These are phyloP conservation scores for Tremella mesenterica DNA, from an alignment of 768 basidiomycete species.

Conservation along the genomic window DNA sequence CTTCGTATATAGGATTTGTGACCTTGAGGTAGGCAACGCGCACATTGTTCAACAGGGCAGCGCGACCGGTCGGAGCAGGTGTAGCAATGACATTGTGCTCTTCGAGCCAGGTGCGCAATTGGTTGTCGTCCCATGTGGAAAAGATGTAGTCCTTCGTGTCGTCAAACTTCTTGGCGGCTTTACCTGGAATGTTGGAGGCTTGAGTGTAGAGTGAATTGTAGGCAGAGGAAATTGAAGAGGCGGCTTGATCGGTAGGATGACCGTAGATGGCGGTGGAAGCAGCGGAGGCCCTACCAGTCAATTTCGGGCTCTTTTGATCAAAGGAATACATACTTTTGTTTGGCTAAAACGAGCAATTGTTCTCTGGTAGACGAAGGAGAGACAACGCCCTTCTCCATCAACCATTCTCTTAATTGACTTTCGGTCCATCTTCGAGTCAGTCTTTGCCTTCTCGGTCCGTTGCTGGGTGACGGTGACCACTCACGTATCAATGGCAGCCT, in stretches of 20 bases:
- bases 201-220: conserved; percentile 24
- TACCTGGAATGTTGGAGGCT: conserved; percentile 40
- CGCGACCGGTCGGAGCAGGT: conserved; percentile 54
- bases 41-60: conserved; percentile 64
- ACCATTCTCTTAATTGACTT: conserved; percentile 65
- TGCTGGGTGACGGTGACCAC: conserved; percentile 6
- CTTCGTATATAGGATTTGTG: conserved; percentile 63
- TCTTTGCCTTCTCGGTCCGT: neutral
- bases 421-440: conserved; percentile 60
- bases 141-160: conserved; percentile 78
- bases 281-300: conserved; percentile 50
- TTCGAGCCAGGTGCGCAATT: conserved; percentile 62
- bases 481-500: conserved; percentile 56
- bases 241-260: conserved; percentile 47
- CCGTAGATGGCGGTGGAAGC: conserved; percentile 52
- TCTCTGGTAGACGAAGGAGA: conserved; percentile 70
- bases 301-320: neutral
- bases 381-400: conserved; percentile 79
- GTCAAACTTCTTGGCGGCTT: conserved; percentile 49
- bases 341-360: conserved; percentile 67
- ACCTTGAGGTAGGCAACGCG: conserved; percentile 56
- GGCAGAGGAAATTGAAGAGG: conserved; percentile 19
- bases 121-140: conserved; percentile 78
- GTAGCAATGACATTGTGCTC: conserved; percentile 64
- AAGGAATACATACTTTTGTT: conserved; percentile 49